A percentile compares a stretch with the other conserved stretches of the same genome.
phyloP scores from a whole-genome alignment of 2,329 filamentous ascomycete genomes.

The Daldinia sp. region DNA sequence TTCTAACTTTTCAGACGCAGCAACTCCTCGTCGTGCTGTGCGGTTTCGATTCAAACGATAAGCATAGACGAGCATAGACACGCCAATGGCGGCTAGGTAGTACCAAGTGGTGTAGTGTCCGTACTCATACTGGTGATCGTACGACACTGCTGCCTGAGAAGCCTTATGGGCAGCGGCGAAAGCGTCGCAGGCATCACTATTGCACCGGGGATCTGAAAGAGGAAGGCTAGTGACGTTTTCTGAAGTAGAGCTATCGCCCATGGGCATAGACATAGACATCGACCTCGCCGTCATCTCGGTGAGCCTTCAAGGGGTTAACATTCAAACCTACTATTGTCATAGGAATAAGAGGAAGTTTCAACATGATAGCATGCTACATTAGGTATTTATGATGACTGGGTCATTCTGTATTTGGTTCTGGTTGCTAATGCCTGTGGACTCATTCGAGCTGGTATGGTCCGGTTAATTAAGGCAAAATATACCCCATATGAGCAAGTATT shows the following conservation, averaged over 20 bases:
- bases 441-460: conserved; percentile 26
- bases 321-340: neutral
- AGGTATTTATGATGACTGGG: neutral
- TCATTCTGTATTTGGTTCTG: conserved; percentile 23
- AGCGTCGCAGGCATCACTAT: conserved; percentile 36
- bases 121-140: conserved; percentile 39
- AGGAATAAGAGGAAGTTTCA: neutral
- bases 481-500: conserved; percentile 26
- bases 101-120: conserved; percentile 41
- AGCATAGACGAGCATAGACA: conserved; percentile 34
- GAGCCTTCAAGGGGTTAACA: neutral
- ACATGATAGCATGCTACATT: neutral
- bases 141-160: conserved; percentile 37
- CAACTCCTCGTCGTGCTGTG: conserved; percentile 7
- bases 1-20: conserved; percentile 4
- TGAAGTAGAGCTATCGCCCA: conserved; percentile 24
- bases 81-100: conserved; percentile 33
- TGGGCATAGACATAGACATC: conserved; percentile 38
- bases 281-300: conserved; percentile 9
- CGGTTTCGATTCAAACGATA: conserved; percentile 33
- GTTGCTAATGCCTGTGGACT: conserved; percentile 17
- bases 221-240: conserved; percentile 32
- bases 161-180: conserved; percentile 36
- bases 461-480: conserved; percentile 40
- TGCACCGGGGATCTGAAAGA: conserved; percentile 32